Conservation (phyloP, 2,329 filamentous ascomycete species). For the Cercospora sesami region DNA sequence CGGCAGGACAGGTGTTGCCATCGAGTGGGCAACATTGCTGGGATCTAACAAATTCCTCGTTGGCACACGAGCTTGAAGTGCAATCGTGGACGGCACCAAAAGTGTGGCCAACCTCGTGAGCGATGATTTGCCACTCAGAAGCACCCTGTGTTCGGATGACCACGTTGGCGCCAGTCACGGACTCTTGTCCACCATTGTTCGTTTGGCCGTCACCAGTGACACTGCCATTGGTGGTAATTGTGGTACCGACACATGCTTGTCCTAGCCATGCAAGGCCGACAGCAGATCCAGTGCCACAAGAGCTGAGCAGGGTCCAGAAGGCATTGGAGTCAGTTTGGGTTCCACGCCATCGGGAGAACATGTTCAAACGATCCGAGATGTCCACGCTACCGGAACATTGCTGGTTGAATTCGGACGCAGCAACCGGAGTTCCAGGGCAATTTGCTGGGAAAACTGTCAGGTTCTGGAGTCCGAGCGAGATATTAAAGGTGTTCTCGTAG, state of each 20-base stretch:
- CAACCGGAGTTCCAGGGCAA: slow-evolving; percentile 70
- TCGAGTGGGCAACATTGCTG: slow-evolving; percentile 81
- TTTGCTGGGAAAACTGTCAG: slow-evolving; percentile 71
- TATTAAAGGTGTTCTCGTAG: slow-evolving; percentile 91
- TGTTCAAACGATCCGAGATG: slow-evolving; percentile 76
- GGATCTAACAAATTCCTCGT: slow-evolving; percentile 59
- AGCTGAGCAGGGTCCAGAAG: slow-evolving; percentile 88
- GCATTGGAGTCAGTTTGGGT: slow-evolving; percentile 75
- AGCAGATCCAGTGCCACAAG: slow-evolving; percentile 76
- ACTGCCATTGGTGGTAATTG: slow-evolving; percentile 48
- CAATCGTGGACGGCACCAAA: slow-evolving; percentile 97
- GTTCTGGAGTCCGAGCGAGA: slow-evolving; percentile 86
- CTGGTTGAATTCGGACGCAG: slow-evolving; percentile 79
- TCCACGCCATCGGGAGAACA: slow-evolving; percentile 88
- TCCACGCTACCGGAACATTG: slow-evolving; percentile 62
- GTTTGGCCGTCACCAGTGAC: slow-evolving; percentile 41
- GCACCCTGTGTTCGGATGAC: slow-evolving; percentile 69
- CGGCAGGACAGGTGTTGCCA: slow-evolving; percentile 67
- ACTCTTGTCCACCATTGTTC: slow-evolving; percentile 59
- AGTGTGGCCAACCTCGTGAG: slow-evolving; percentile 90
- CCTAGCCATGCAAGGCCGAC: slow-evolving; percentile 93
- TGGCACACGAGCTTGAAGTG: slow-evolving; percentile 63
- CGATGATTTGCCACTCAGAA: slow-evolving; percentile 92
- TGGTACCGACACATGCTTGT: slow-evolving; percentile 69
- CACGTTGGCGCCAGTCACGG: slow-evolving; percentile 82